These are phyloP conservation scores for Lecanicillium sp. DNA, from an alignment of 2,329 filamentous ascomycete species.

Conservation along the genomic window DNA sequence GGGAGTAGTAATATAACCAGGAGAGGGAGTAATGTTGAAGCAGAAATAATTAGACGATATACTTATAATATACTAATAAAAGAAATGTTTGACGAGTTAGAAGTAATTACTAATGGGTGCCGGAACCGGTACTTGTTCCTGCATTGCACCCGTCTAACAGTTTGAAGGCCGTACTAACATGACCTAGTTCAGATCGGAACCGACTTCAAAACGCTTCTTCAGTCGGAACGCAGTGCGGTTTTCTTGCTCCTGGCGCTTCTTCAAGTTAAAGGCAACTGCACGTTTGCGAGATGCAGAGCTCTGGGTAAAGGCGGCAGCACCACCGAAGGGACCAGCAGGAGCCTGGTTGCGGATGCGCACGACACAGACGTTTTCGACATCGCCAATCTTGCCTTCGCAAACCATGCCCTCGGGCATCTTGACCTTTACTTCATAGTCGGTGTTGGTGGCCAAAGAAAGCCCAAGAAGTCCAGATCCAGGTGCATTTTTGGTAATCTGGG, in stretches of 20 bases:
- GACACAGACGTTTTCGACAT: conserved; percentile 39
- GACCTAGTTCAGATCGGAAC: no score
- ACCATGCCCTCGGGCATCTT: conserved; percentile 57
- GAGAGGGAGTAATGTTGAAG: no score
- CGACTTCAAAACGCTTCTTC: no score
- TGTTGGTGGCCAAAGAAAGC: conserved; percentile 45
- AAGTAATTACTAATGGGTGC: no score
- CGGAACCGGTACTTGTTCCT: no score
- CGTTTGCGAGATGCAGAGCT: conserved; percentile 47
- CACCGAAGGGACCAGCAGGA: conserved; percentile 54
- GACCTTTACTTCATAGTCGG: conserved; percentile 53
- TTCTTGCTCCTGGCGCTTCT: conserved; percentile 5
- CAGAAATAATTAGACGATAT: no score
- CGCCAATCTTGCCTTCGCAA: neutral
- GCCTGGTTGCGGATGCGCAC: conserved; percentile 53
- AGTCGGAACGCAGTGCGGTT: no score
- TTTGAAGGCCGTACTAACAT: no score
- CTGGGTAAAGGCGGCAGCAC: conserved; percentile 54
- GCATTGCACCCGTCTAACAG: no score
- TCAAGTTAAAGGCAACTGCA: conserved; percentile 36
- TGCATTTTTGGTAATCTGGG: conserved; percentile 49
- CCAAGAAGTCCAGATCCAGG: conserved; percentile 45
- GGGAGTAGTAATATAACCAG: no score
- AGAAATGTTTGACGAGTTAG: no score
- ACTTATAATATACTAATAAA: no score